These are phyloP conservation scores for Lecanoromycetidae sp. DNA, from an alignment of 2,329 filamentous ascomycete genomes.

Conservation along the genomic window DNA sequence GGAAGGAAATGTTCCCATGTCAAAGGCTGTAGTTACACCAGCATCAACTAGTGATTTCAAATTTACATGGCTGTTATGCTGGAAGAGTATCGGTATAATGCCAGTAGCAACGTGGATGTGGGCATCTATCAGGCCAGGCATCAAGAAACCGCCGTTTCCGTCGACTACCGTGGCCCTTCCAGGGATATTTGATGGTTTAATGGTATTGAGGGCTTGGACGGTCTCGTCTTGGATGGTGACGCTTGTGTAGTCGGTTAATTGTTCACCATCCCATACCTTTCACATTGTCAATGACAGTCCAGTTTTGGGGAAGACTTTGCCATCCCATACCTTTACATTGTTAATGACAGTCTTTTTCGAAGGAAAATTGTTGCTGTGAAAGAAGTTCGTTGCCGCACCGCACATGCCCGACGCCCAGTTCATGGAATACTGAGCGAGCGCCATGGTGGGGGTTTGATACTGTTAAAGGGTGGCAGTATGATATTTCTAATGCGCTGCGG, in stretches of 20 bases:
- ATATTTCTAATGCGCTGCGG: too few relatives aligned
- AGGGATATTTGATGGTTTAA: background rate
- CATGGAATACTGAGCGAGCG: background rate
- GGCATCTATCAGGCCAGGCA: constrained; percentile 12
- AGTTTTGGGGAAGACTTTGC: background rate
- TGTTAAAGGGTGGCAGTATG: background rate
- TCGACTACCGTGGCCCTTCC: background rate
- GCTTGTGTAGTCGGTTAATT: background rate
- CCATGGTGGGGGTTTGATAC: background rate
- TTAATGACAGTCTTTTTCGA: background rate
- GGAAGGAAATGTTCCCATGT: constrained; percentile 5
- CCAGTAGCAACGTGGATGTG: constrained; percentile 5
- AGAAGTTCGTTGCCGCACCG: background rate
- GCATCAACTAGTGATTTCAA: background rate
- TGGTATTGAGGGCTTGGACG: background rate
- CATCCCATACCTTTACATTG: constrained; percentile 9
- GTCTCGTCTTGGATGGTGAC: background rate
- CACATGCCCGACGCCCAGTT: background rate
- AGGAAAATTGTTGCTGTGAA: background rate
- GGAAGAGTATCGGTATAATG: background rate
- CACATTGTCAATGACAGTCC: constrained; percentile 7
- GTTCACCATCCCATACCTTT: constrained; percentile 4
- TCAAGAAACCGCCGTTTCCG: constrained; percentile 9
- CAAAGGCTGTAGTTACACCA: constrained; percentile 1
- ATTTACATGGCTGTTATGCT: background rate